Percentiles rank a stretch among this genome's conserved stretches.
phyloP scores from a whole-genome alignment of 2,329 filamentous ascomycete genomes.

The Colletotrichum chlorophyti region DNA sequence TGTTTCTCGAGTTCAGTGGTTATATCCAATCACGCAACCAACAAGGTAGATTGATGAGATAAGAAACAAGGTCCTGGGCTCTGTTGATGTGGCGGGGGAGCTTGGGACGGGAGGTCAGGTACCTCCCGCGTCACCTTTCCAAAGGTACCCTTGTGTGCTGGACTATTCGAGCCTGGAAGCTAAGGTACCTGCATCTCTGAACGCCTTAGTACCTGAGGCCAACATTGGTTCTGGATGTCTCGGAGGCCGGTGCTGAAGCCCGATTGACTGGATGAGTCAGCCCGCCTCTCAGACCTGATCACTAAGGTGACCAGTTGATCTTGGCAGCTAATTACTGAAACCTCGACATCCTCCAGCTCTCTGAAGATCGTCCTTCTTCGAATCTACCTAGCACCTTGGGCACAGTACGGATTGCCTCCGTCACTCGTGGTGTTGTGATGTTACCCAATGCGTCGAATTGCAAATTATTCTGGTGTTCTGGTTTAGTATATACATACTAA shows the following conservation, averaged over 20 bases:
- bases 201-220: conserved; percentile 23
- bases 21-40: background rate
- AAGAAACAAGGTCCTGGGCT: background rate
- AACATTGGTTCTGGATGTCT: background rate
- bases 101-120: background rate
- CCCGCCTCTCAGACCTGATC: background rate
- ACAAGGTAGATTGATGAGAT: background rate
- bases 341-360: background rate
- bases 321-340: too few relatives aligned
- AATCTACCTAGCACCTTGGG: too few relatives aligned
- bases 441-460: too few relatives aligned
- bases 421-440: too few relatives aligned
- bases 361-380: too few relatives aligned
- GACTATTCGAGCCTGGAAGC: conserved; percentile 4
- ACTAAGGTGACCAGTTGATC: background rate
- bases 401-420: too few relatives aligned
- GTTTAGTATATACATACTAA: too few relatives aligned
- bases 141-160: background rate
- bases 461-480: too few relatives aligned
- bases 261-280: conserved; percentile 2
- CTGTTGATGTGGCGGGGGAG: too few relatives aligned
- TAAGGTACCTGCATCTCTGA: background rate
- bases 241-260: conserved; percentile 4
- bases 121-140: too few relatives aligned
- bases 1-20: too few relatives aligned